phyloP scores from a whole-genome alignment of 2,329 filamentous ascomycete genomes.

The Chrysoporthe deuterocubensis region DNA sequence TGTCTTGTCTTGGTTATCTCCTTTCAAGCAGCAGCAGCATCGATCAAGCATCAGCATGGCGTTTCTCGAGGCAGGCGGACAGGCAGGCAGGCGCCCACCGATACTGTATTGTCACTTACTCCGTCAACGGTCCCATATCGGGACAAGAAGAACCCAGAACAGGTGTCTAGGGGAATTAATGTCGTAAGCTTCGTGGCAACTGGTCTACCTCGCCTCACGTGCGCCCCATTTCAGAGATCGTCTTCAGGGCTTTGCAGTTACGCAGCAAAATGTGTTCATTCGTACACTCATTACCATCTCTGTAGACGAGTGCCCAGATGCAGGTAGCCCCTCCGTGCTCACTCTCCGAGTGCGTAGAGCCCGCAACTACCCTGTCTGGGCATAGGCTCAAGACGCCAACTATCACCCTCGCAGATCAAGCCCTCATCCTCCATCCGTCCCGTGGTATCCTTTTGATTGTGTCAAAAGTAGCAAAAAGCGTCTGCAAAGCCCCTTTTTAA shows the following conservation, averaged over 20 bases:
- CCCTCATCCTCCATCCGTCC: no score
- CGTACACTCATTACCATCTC: slow-evolving; percentile 27
- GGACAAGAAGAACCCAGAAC: not conserved
- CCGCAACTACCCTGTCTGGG: not conserved
- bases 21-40: slow-evolving; percentile 1
- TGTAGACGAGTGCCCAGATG: slow-evolving; percentile 4
- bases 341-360: not conserved
- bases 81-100: not conserved
- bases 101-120: slow-evolving; percentile 7
- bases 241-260: not conserved
- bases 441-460: not conserved
- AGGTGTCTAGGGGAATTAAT: not conserved
- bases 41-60: slow-evolving; percentile 25
- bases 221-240: not conserved
- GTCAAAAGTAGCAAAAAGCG: not conserved
- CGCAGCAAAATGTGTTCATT: slow-evolving; percentile 11
- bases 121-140: not conserved
- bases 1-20: not conserved
- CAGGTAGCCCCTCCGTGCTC: not conserved
- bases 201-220: not conserved
- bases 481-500: not conserved
- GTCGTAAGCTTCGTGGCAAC: not conserved
- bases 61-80: not conserved
- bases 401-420: not conserved
- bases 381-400: not conserved